phyloP scores from a whole-genome alignment of 1,284 basidiomycete species.

The Sphaerobolus stellatus region DNA sequence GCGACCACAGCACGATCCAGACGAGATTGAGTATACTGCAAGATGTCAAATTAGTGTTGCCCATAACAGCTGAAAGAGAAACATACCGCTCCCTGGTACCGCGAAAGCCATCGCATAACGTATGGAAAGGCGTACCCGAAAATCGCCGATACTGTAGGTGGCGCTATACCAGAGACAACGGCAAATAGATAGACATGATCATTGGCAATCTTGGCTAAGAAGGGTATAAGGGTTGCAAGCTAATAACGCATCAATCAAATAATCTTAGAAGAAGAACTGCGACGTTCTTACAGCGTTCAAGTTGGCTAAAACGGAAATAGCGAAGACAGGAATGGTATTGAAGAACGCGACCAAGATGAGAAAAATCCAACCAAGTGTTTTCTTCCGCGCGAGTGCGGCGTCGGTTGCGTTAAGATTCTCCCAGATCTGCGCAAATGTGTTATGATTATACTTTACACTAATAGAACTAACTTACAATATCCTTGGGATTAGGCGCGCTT shows the following conservation, averaged over 20 bases:
- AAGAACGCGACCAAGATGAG: conserved; percentile 80
- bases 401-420: conserved; percentile 78
- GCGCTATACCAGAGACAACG: conserved; percentile 83
- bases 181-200: conserved; percentile 65
- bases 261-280: conserved; percentile 1
- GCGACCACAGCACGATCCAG: conserved; percentile 88
- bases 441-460: not conserved
- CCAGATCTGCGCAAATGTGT: conserved; percentile 65
- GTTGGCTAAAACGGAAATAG: conserved; percentile 82
- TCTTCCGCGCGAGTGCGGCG: conserved; percentile 64
- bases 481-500: conserved; percentile 83
- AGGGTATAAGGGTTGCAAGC: conserved; percentile 67
- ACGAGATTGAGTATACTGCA: conserved; percentile 58
- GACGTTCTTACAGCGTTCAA: conserved; percentile 63
- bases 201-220: conserved; percentile 67
- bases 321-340: conserved; percentile 85
- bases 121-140: conserved; percentile 88
- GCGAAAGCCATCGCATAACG: conserved; percentile 80
- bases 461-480: conserved; percentile 57
- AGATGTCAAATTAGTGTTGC: not conserved
- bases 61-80: not conserved
- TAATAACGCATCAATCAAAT: conserved; percentile 24
- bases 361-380: conserved; percentile 71
- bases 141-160: conserved; percentile 82
- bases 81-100: conserved; percentile 76